phyloP scores from a whole-genome alignment of 208 protist species.

The Entamoeba invadens region DNA sequence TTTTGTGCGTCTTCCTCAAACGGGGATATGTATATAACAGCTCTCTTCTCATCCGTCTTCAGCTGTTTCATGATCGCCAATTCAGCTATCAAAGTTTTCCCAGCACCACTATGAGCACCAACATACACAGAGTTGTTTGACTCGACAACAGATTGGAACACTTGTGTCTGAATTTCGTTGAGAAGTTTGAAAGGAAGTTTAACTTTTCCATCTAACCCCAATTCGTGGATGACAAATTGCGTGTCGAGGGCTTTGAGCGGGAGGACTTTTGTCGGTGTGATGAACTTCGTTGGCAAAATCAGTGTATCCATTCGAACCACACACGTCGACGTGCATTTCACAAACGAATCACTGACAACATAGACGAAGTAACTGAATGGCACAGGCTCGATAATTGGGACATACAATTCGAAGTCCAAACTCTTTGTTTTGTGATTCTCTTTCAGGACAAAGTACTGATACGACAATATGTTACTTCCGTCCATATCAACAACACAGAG shows the following conservation, averaged over 20 bases:
- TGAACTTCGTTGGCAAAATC: constrained; percentile 63
- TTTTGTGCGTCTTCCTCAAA: background rate
- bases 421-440: constrained; percentile 47
- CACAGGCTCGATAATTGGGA: constrained; percentile 62
- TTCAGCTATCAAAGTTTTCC: constrained; percentile 95
- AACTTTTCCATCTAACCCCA: background rate
- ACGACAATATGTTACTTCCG: constrained; percentile 67
- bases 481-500: constrained; percentile 75
- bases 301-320: constrained; percentile 63
- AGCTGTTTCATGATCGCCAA: constrained; percentile 76
- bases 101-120: constrained; percentile 78
- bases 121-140: constrained; percentile 88
- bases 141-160: constrained; percentile 76
- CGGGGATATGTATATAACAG: constrained; percentile 45
- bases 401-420: constrained; percentile 64
- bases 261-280: constrained; percentile 59
- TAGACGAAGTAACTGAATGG: constrained; percentile 68
- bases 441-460: constrained; percentile 75
- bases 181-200: constrained; percentile 77
- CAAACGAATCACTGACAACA: constrained; percentile 56
- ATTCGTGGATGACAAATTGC: constrained; percentile 6
- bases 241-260: constrained; percentile 59
- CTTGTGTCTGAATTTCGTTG: constrained; percentile 94
- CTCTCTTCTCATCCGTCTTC: constrained; percentile 50
- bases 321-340: constrained; percentile 40